These are phyloP conservation scores for Cercospora sojina DNA, from an alignment of 2,329 filamentous ascomycete species.

Conservation along the genomic window DNA sequence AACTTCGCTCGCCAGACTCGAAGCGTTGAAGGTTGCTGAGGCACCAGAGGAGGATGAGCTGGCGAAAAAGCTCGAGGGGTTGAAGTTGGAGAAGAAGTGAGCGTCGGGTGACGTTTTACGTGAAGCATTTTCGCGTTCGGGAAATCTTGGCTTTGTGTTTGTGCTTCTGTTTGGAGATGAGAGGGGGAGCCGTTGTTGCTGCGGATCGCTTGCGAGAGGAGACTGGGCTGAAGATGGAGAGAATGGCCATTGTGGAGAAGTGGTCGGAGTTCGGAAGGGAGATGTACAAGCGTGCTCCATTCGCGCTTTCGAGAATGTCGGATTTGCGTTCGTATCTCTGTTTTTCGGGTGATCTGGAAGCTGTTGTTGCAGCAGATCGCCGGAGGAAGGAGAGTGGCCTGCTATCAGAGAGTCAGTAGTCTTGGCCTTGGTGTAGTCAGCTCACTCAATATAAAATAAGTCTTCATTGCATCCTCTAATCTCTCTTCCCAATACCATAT, in stretches of 20 bases:
- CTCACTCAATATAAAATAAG: neutral
- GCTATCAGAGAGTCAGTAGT: neutral
- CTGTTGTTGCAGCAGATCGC: neutral
- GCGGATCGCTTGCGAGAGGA: neutral
- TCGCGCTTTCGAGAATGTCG: neutral
- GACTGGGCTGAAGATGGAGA: neutral
- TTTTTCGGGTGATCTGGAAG: neutral
- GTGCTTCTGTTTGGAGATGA: neutral
- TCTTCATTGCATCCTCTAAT: conserved; percentile 31
- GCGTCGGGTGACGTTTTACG: neutral
- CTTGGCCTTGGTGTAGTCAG: neutral
- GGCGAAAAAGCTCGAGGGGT: neutral
- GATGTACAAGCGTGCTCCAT: neutral
- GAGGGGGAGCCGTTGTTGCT: neutral
- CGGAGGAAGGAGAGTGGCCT: neutral
- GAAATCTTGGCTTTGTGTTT: neutral
- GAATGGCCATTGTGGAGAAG: neutral
- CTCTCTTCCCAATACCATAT: conserved; percentile 45
- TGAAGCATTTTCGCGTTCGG: neutral
- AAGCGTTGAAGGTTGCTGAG: neutral
- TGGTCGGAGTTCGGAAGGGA: neutral
- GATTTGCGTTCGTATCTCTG: neutral
- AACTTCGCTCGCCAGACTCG: neutral
- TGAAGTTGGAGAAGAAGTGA: neutral
- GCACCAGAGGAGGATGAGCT: neutral